Evolutionary conservation across 164 flowering plant species (phyloP), one percentile per base, ranked within the genome.

Genomic region (Sextonia rubra): DNA sequence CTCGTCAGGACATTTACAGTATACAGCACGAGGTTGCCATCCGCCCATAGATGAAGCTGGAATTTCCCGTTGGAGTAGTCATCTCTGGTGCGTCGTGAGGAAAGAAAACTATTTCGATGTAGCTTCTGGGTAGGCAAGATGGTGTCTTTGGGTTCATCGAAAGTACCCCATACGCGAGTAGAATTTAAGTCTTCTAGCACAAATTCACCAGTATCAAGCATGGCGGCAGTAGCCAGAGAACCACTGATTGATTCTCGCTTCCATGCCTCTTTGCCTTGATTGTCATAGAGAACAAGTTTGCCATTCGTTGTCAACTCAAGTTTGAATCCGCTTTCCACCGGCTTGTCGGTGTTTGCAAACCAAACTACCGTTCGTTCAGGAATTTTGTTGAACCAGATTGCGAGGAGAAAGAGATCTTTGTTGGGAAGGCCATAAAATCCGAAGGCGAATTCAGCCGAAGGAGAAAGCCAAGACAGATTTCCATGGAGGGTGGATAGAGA

Each of bases 191-290:
- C 18, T 2, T 29, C 64, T 26, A 85, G 74, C 18, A 82, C 76
- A 48, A 87, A 79, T 73, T 81, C 85, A 4, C 90, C 90, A 2
- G 78, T 80, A 58, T 87, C 87, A 25, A 81, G 85, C 85, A 85
- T 77, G 65, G 82, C 70, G 6, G 79, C 88, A 67, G 80, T 72
- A 44, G 71, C 60, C 22, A 69, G 80, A 2, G 69, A 68, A 32
- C 66, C 69, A 14, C 25, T 64, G 17, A 18, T 9, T 14, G 65
- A 25, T 17, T 9, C 3, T 14, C 60, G 58, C 47, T 12, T 47
- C 74, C 74, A 71, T 8, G 12, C 4, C 62, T 70, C 55, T 32
- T 37, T 47, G 8, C 85, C 85, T 47, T 61, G 47, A 0, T 71
- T 67, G 55, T 80, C 75, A 20, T 15, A 73, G 25, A 86, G 82